Evolutionary conservation across 106 monocot genomes (phyloP).

Genomic region (Vanilla planifolia): DNA sequence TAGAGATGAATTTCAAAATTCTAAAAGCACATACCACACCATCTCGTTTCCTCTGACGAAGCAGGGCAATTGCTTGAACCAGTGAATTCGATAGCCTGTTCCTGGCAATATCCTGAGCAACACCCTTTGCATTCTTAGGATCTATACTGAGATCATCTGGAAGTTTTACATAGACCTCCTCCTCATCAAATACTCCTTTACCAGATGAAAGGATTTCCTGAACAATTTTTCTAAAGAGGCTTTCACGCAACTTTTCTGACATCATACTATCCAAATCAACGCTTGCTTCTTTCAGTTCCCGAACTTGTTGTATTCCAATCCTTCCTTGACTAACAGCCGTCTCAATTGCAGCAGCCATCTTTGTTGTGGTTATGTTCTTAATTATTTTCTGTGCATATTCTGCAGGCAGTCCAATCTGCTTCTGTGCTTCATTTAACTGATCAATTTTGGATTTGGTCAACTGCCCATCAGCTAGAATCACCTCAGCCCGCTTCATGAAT

Average conservation of each 20-base stretch:
- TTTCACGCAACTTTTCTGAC: constrained; percentile 73
- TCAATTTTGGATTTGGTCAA: constrained; percentile 79
- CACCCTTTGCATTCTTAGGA: constrained; percentile 56
- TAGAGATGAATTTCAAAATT: not conserved
- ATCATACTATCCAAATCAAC: constrained; percentile 86
- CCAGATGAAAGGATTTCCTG: constrained; percentile 93
- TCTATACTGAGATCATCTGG: constrained; percentile 71
- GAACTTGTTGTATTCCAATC: constrained; percentile 77
- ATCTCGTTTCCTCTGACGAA: constrained; percentile 75
- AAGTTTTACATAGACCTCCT: constrained; percentile 80
- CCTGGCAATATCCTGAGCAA: constrained; percentile 76
- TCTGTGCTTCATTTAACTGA: constrained; percentile 77
- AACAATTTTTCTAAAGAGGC: constrained; percentile 73
- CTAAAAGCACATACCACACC: constrained; percentile 59
- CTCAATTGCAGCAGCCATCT: constrained; percentile 92
- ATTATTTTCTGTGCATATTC: constrained; percentile 95
- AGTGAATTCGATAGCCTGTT: constrained; percentile 73
- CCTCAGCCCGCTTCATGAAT: constrained; percentile 95
- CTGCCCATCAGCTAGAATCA: constrained; percentile 93
- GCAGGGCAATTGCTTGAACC: constrained; percentile 76
- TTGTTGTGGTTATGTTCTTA: constrained; percentile 89
- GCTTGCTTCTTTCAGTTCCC: constrained; percentile 76
- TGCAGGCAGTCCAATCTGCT: constrained; percentile 76
- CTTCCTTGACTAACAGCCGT: constrained; percentile 80
- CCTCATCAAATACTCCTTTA: constrained; percentile 79